A percentile compares a stretch with the other conserved stretches of the same genome.
phyloP scores from a whole-genome alignment of 257 asterid genomes.

The Capsicum pubescens region DNA sequence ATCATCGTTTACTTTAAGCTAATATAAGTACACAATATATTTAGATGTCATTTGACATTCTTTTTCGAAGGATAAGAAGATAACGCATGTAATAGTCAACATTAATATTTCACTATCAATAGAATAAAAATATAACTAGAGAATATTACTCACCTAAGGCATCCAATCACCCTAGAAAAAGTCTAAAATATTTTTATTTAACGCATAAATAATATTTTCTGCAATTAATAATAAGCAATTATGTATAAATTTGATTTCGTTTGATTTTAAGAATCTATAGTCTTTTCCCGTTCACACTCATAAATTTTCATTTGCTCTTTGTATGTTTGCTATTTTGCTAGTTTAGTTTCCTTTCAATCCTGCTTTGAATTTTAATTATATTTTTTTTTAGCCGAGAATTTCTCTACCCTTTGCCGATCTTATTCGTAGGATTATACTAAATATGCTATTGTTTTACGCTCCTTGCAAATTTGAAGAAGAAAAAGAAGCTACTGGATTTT shows the following conservation, averaged over 20 bases:
- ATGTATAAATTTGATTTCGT: background rate
- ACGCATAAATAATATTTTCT: background rate
- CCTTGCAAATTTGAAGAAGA: too few relatives aligned
- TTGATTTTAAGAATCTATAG: background rate
- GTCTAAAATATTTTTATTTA: slow-evolving; percentile 1
- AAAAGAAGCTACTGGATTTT: background rate
- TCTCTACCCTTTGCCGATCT: too few relatives aligned
- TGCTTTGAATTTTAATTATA: too few relatives aligned
- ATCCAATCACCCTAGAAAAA: background rate
- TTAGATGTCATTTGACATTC: slow-evolving; percentile 7
- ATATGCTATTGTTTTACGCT: too few relatives aligned
- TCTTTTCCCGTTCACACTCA: background rate
- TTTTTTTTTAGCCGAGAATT: too few relatives aligned
- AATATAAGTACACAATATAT: background rate
- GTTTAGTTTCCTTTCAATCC: too few relatives aligned
- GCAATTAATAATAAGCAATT: background rate
- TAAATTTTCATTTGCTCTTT: background rate
- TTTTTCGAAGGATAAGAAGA: background rate
- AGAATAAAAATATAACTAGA: background rate
- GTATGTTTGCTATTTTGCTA: background rate
- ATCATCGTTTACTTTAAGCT: background rate
- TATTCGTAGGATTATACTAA: too few relatives aligned
- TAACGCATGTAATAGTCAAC: background rate
- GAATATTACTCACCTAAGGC: background rate
- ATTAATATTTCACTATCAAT: slow-evolving; percentile 1